Base-by-base conservation (phyloP, 176 grass and related monocot species). In the Zoysia pacifica region DNA sequence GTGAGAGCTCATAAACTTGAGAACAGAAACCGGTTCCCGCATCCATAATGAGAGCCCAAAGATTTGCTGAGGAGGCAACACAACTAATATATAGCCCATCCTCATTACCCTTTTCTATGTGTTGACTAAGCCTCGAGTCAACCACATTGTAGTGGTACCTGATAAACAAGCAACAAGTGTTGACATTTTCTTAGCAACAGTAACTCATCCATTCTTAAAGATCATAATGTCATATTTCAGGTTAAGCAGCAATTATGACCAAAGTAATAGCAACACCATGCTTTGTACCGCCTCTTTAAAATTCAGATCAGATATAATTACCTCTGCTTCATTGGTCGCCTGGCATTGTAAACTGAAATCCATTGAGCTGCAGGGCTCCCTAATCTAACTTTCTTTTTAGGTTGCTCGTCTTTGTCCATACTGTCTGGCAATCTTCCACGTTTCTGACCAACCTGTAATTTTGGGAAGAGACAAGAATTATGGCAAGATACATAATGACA, bases 41-140 rank as follows among this genome's bases (percentile, higher is more conserved):
- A 53, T 99, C 96, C 96, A 99, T 99, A 78, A 99, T 95, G 82
- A 99, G 86, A 44, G 92, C 96, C 96, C 96, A 99, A 80, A 99
- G 86, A 77, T 93, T 95, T 76, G 88, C 62, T 63, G 96, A 85
- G 69, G 92, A 95, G 67, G 93, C 68, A 70, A 99, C 93, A 74
- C 82, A 95, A 79, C 96, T 93, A 68, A 99, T 95, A 79, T 79
- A 85, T 39, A 99, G 79, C 44, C 90, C 90, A 84, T 99, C 96
- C 71, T 99, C 96, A 50, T 91, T 91, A 49, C 96, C 96, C 81
- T 93, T 95, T 69, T 95, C 86, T 79, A 99, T 87, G 78, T 99
- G 96, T 39, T 99, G 96, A 51, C 84, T 89, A 64, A 99, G 84
- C 81, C 96, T 95, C 7, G 74, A 76, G 80, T 99, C 96, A 64